Base-by-base conservation (phyloP, 2,329 filamentous ascomycete species). In the Sporothrix schenckii region DNA sequence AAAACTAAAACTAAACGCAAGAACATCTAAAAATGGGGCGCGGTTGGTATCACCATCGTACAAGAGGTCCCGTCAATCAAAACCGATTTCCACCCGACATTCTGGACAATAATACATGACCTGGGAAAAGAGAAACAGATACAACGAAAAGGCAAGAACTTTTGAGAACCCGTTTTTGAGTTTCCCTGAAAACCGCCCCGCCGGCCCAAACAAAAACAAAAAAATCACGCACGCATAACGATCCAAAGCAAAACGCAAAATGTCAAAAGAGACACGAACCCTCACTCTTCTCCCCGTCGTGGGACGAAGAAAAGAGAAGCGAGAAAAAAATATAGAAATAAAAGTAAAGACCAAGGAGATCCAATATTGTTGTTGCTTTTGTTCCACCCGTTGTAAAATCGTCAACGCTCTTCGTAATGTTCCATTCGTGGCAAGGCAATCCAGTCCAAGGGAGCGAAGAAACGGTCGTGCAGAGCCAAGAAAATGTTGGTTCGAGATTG, bases 121-220 rank as follows among this genome's bases (percentile, higher is more conserved):
- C 39, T 47, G n/a, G 39, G 39, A 39, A 21, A 47, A 61, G 13
- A 41, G 30, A 53, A 19, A 58, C 13, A 39, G 21, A 54, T 13
- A 13, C 39, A 52, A 52, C 13, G n/a, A 39, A 67, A 67, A 58
- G 30, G 34, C n/a, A 67, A 56, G 19, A 66, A 54, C 60, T 63
- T 69, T 69, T 65, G 49, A 47, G 47, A 54, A 44, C 24, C 68
- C 54, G 41, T 30, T n/a, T 56, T 60, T 60, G 61, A 44, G 39
- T 71, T 65, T 63, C 16, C 66, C 56, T 39, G 6, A 27, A 63
- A 44, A 50, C 56, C 53, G 50, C 24, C 70, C 70, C 66, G 27
- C 70, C 66, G 66, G 69, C 49, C 44, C 56, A 66, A 52, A 21
- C 58, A 66, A 53, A 63, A 58, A 6, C 16, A 21, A 9, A n/a